Base-by-base conservation (phyloP, 2,329 filamentous ascomycete genomes). In the Diaporthe amygdali region DNA sequence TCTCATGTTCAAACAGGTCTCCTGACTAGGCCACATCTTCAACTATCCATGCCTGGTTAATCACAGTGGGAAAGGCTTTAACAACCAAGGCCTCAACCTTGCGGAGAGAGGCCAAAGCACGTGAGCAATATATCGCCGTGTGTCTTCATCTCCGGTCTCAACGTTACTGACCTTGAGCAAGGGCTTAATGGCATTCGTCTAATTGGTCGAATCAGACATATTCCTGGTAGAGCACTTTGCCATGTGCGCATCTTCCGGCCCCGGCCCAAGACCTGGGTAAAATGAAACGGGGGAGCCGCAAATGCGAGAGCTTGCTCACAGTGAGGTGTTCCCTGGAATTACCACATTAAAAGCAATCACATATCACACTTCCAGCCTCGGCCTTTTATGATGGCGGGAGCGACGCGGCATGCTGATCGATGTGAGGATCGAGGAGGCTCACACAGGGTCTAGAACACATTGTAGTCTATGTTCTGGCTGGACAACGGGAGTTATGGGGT, bases 281-380 rank as follows among this genome's bases (percentile, higher is more conserved):
- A 49, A 64, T 64, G 59, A 64, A 64, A 37, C 44, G 59, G 30
- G 10, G 30, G 15, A 37, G 59, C 44, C 30, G 44, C 59, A 49
- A 37, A 64, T 47, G 59, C 59, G 5, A 59, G 37, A 27, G 37
- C 15, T 6, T 17, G 44, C 25, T 64, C 56, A 34, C 27, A 12
- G 59, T 12, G 46, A 49, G 47, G 34, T 64, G 32, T 64, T 49
- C 20, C 20, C 22, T 32, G 44, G 49, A 49, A 64, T 64, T 64
- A n/a, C 20, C 59, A 37, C n/a, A 27, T 17, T 37, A 64, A 27
- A n/a, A 37, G n/a, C 44, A 3, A 3, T 37, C 44, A 64, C n/a
- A 64, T 64, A 49, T 64, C 32, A 64, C 32, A 37, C 27, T 37
- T 30, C n/a, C 41, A 49, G 44, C 59, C 59, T 64, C 44, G 59